These are phyloP conservation scores for Aspergillus thermomutatus DNA, from an alignment of 2,329 filamentous ascomycete species.

Conservation along the genomic window DNA sequence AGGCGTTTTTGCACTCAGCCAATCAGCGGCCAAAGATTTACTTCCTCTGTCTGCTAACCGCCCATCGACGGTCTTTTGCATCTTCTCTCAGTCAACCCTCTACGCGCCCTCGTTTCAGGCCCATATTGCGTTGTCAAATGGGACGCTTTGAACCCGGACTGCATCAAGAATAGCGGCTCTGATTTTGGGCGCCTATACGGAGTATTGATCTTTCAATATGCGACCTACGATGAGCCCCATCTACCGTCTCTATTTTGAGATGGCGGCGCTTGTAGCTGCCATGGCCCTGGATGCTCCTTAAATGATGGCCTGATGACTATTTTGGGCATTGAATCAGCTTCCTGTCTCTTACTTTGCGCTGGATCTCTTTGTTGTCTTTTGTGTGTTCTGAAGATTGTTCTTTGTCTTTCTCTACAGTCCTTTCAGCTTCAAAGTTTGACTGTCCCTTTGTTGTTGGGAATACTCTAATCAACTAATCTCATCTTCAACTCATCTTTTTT, in stretches of 20 bases:
- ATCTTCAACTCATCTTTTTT: background rate
- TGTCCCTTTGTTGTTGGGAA: background rate
- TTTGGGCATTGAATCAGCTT: conserved; percentile 11
- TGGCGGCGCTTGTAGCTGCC: conserved; percentile 28
- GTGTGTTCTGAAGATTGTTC: background rate
- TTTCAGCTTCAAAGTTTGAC: background rate
- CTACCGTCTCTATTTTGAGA: conserved; percentile 23
- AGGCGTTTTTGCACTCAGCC: conserved; percentile 15
- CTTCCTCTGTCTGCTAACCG: conserved; percentile 5
- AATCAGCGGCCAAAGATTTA: conserved; percentile 23
- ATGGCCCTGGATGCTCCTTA: conserved; percentile 16
- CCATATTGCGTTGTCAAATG: background rate
- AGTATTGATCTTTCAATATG: conserved; percentile 15
- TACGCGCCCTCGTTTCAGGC: background rate
- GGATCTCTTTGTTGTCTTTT: conserved; percentile 1
- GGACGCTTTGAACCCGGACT: background rate
- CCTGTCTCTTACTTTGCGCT: background rate
- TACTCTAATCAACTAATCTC: background rate
- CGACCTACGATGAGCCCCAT: conserved; percentile 22
- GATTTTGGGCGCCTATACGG: background rate
- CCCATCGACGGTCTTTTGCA: background rate
- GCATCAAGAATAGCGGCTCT: background rate
- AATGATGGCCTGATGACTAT: conserved; percentile 11
- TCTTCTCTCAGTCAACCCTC: background rate
- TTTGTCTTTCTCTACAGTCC: conserved; percentile 5